A percentile compares a stretch with the other conserved stretches of the same genome.
phyloP scores from a whole-genome alignment of 2,329 filamentous ascomycete species.

The Myrmaecium sp. region DNA sequence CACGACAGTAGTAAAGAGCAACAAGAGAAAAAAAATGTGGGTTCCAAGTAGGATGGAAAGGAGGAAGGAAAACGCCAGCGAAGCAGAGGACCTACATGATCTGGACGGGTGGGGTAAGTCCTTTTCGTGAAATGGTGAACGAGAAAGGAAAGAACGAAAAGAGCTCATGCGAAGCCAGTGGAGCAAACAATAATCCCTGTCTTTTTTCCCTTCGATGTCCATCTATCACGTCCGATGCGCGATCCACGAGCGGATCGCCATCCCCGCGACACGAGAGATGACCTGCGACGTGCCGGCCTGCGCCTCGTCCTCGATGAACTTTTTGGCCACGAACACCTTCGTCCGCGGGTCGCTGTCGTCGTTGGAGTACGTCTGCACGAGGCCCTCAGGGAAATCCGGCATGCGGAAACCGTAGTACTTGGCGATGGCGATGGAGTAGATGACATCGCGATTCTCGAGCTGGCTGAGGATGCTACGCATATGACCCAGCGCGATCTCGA shows the following conservation, averaged over 20 bases:
- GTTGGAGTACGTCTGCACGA: slow-evolving; percentile 11
- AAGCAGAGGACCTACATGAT: too few relatives aligned
- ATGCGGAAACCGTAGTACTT: slow-evolving; percentile 52
- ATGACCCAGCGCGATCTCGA: slow-evolving; percentile 47
- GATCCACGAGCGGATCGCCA: slow-evolving; percentile 30
- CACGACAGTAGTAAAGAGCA: too few relatives aligned
- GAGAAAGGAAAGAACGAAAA: too few relatives aligned
- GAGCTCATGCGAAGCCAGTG: too few relatives aligned
- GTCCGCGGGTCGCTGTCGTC: slow-evolving; percentile 20
- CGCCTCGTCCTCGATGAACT: slow-evolving; percentile 30
- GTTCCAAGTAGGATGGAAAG: too few relatives aligned
- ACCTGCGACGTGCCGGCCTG: slow-evolving; percentile 29
- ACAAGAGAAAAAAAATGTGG: too few relatives aligned
- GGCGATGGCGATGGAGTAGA: slow-evolving; percentile 75
- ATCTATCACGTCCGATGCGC: too few relatives aligned
- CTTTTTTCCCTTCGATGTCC: too few relatives aligned
- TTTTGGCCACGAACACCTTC: slow-evolving; percentile 31
- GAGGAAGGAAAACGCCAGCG: too few relatives aligned
- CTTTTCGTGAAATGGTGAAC: too few relatives aligned
- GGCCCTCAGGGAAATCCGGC: slow-evolving; percentile 26
- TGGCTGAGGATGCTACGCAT: slow-evolving; percentile 60
- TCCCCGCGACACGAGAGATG: slow-evolving; percentile 30
- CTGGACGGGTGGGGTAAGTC: too few relatives aligned
- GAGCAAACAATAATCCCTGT: too few relatives aligned
- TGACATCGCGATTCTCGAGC: slow-evolving; percentile 72